Percentiles rank a stretch among this genome's conserved stretches.
These are phyloP conservation scores for Coemansia sp. DNA, from an alignment of 192 early-diverging fungal species.

Conservation along the genomic window DNA sequence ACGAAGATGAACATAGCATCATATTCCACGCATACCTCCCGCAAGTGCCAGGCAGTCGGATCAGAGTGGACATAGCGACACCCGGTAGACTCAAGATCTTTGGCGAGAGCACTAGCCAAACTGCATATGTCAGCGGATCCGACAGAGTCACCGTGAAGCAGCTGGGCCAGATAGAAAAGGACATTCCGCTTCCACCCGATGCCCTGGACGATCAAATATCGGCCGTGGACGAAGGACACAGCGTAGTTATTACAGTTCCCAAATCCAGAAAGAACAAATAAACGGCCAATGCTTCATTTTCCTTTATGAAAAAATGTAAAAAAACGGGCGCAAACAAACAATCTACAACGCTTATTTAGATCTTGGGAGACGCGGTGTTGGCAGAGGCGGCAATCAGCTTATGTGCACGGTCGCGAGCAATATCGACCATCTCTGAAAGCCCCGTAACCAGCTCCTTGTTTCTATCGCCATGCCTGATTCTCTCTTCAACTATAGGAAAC, in stretches of 20 bases:
- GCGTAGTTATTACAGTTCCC: constrained; percentile 29
- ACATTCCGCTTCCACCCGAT: constrained; percentile 34
- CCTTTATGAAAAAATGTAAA: not conserved
- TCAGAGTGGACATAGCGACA: constrained; percentile 33
- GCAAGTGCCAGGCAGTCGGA: constrained; percentile 34
- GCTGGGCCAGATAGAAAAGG: constrained; percentile 52
- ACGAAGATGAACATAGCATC: constrained; percentile 18
- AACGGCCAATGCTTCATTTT: not conserved
- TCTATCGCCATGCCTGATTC: constrained; percentile 59
- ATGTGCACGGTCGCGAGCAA: constrained; percentile 74
- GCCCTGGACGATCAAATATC: constrained; percentile 35
- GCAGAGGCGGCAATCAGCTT: constrained; percentile 52
- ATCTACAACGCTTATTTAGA: no score
- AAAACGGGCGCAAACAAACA: no score
- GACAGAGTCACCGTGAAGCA: constrained; percentile 39
- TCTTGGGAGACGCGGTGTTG: constrained; percentile 13
- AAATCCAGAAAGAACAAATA: constrained; percentile 1
- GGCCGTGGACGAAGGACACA: constrained; percentile 11
- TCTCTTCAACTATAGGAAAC: constrained; percentile 69
- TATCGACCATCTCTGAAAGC: constrained; percentile 72
- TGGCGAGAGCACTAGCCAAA: constrained; percentile 37
- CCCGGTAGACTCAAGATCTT: constrained; percentile 40
- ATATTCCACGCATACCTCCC: constrained; percentile 23
- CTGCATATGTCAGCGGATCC: constrained; percentile 20
- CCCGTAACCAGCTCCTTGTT: constrained; percentile 67